A percentile compares a stretch with the other conserved stretches of the same genome.
phyloP scores from a whole-genome alignment of 1,284 basidiomycete species.

The Trametes polyzona region DNA sequence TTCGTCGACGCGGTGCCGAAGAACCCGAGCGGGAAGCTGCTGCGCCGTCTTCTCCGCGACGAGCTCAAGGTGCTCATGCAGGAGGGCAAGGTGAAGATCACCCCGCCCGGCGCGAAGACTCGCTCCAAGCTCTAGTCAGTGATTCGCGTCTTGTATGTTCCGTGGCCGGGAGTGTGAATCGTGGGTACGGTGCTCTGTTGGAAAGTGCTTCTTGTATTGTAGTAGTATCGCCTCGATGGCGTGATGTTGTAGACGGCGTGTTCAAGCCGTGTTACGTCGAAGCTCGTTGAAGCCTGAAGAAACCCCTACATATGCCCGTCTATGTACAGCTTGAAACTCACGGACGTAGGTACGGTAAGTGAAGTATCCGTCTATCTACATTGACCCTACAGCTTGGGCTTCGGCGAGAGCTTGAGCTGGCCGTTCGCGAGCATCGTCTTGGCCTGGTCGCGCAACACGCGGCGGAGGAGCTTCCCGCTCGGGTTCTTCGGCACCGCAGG shows the following conservation, averaged over 20 bases:
- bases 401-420: not conserved
- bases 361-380: too few relatives aligned
- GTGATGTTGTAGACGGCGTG: too few relatives aligned
- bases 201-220: too few relatives aligned
- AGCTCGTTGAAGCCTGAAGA: too few relatives aligned
- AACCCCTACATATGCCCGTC: too few relatives aligned
- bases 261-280: too few relatives aligned
- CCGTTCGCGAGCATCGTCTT: conserved; percentile 20
- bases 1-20: conserved; percentile 32
- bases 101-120: conserved; percentile 18
- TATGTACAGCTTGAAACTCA: too few relatives aligned
- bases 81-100: conserved; percentile 20
- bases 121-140: conserved; percentile 23
- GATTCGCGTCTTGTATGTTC: too few relatives aligned
- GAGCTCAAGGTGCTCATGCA: conserved; percentile 23
- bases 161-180: too few relatives aligned
- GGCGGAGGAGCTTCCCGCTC: conserved; percentile 66
- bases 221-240: too few relatives aligned
- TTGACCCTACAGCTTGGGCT: conserved; percentile 9
- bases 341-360: too few relatives aligned
- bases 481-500: conserved; percentile 75
- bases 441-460: conserved; percentile 58
- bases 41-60: conserved; percentile 27
- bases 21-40: conserved; percentile 33
- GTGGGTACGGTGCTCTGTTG: too few relatives aligned